A percentile compares a stretch with the other conserved stretches of the same genome.
phyloP scores from a whole-genome alignment of 2,329 filamentous ascomycete species.

The Laburnicola sp. region DNA sequence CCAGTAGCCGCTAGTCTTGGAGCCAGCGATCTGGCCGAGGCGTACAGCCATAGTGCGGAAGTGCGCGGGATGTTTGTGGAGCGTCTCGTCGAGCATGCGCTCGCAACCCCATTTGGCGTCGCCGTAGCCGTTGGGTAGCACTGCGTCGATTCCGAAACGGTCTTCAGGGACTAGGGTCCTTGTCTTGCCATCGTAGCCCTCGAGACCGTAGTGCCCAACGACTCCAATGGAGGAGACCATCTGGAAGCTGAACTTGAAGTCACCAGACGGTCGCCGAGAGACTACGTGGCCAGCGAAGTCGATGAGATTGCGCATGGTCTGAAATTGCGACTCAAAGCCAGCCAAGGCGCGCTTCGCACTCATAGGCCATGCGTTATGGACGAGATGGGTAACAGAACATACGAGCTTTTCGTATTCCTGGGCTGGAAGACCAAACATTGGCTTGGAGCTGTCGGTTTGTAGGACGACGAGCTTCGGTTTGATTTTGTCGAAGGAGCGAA shows the following conservation, averaged over 20 bases:
- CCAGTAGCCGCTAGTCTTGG: conserved; percentile 56
- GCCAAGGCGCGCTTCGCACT: conserved; percentile 56
- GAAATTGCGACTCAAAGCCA: conserved; percentile 57
- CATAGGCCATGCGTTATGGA: conserved; percentile 61
- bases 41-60: conserved; percentile 54
- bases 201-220: conserved; percentile 41
- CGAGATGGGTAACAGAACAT: conserved; percentile 52
- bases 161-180: conserved; percentile 49
- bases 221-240: conserved; percentile 50
- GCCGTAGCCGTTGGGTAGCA: conserved; percentile 55
- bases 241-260: conserved; percentile 42
- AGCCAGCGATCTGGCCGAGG: conserved; percentile 59
- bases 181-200: conserved; percentile 15
- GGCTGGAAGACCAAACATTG: conserved; percentile 53
- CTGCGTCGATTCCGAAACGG: conserved; percentile 44
- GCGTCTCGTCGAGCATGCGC: conserved; percentile 53
- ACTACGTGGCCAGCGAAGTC: conserved; percentile 46
- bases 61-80: conserved; percentile 47
- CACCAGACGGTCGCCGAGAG: conserved; percentile 16
- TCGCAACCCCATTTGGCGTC: conserved; percentile 59
- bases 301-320: conserved; percentile 56
- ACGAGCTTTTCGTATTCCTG: conserved; percentile 47
- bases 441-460: conserved; percentile 53
- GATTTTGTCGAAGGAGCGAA: conserved; percentile 11
- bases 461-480: conserved; percentile 51